phyloP scores from a whole-genome alignment of 2,329 filamentous ascomycete species.

The Fusarium cicatricum region DNA sequence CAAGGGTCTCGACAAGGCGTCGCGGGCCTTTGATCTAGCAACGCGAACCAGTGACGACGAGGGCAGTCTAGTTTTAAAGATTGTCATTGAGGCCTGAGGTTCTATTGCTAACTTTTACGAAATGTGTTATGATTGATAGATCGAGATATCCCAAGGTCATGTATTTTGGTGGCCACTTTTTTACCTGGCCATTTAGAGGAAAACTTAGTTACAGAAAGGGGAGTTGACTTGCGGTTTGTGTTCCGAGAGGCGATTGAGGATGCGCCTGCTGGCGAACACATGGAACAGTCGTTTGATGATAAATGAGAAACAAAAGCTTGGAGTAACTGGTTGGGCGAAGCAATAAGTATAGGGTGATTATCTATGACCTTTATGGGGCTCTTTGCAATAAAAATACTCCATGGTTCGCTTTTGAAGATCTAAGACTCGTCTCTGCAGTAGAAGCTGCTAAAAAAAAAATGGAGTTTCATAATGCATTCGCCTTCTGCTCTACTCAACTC shows the following conservation, averaged over 20 bases:
- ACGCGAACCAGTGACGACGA: slow-evolving; percentile 72
- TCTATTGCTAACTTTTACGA: background rate
- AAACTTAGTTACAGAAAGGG: slow-evolving; percentile 1
- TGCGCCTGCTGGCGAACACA: background rate
- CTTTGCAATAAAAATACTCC: too few species aligned
- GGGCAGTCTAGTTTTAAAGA: slow-evolving; percentile 76
- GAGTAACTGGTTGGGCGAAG: background rate
- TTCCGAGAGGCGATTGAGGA: background rate
- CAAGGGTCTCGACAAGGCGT: slow-evolving; percentile 68
- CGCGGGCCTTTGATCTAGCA: slow-evolving; percentile 74
- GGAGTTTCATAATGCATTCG: slow-evolving; percentile 12
- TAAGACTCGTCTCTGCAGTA: too few species aligned
- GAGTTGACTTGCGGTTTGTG: background rate
- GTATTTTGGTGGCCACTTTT: background rate
- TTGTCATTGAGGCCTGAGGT: slow-evolving; percentile 66
- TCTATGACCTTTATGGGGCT: too few species aligned
- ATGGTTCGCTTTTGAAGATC: too few species aligned
- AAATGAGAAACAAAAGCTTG: background rate
- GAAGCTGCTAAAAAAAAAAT: background rate
- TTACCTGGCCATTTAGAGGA: background rate
- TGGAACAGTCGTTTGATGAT: background rate
- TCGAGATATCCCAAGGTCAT: slow-evolving; percentile 24
- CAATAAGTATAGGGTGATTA: background rate
- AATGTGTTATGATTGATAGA: slow-evolving; percentile 31
- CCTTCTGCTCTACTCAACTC: slow-evolving; percentile 33